Conservation (phyloP, 2,329 filamentous ascomycete genomes). For the Phymatotrichopsis omnivora region DNA sequence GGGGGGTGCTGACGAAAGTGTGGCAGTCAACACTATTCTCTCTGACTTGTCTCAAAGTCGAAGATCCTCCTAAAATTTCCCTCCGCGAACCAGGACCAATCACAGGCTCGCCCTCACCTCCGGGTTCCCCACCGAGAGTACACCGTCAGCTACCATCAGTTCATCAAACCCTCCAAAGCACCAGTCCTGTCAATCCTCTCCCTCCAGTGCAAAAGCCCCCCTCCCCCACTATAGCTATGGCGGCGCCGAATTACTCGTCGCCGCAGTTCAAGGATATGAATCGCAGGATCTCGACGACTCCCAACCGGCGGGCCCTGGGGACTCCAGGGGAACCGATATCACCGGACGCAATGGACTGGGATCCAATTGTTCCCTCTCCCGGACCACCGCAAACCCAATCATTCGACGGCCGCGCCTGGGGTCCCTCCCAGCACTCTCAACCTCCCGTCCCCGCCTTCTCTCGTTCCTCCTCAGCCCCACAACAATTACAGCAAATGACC, state of each 20-base stretch:
- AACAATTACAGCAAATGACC: neutral
- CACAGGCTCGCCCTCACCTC: constrained; percentile 17
- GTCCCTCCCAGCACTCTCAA: neutral
- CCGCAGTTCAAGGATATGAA: too few species aligned
- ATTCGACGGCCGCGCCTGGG: constrained; percentile 3
- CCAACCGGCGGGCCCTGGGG: too few species aligned
- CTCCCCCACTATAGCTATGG: constrained; percentile 18
- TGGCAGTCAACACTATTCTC: constrained; percentile 19
- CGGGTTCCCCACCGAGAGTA: constrained; percentile 12
- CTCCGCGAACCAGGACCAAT: constrained; percentile 22
- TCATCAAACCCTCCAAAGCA: neutral
- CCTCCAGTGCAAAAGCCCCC: constrained; percentile 5
- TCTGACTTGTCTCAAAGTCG: constrained; percentile 24
- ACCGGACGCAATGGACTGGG: constrained; percentile 27
- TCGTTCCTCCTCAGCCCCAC: neutral
- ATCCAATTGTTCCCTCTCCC: constrained; percentile 11
- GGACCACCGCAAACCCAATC: neutral
- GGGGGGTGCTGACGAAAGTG: too few species aligned
- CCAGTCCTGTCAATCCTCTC: constrained; percentile 12
- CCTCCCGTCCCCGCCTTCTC: neutral
- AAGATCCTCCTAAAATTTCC: constrained; percentile 23
- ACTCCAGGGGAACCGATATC: too few species aligned
- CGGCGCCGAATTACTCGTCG: too few species aligned
- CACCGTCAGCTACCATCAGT: constrained; percentile 7
- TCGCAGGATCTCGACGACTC: too few species aligned